Evolutionary conservation across 352 stramenopile species (phyloP).

Genomic region (Sclerospora graminicola): DNA sequence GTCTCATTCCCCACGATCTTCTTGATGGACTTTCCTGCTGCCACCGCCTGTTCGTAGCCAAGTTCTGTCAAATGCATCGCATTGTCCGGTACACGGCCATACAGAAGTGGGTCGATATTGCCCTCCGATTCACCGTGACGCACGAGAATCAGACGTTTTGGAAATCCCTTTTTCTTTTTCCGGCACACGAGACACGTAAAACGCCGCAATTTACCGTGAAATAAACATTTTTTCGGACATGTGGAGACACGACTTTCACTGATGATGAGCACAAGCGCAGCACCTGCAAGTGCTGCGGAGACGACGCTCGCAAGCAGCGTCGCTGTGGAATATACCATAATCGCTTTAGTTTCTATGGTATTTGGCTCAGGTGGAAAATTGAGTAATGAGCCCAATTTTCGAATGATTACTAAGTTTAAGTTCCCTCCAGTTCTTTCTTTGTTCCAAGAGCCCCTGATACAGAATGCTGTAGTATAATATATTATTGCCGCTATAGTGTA

Average conservation of each 20-base stretch:
- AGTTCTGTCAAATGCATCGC: constrained; percentile 76
- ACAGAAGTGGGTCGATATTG: constrained; percentile 76
- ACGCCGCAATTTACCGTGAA: constrained; percentile 14
- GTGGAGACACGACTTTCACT: constrained; percentile 5
- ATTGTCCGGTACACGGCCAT: constrained; percentile 69
- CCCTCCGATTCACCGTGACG: constrained; percentile 78
- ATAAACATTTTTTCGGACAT: constrained; percentile 8
- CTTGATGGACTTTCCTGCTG: constrained; percentile 60
- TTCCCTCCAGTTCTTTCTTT: too few species aligned
- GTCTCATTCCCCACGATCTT: constrained; percentile 65
- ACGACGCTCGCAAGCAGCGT: constrained; percentile 34
- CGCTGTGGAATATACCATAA: constrained; percentile 28
- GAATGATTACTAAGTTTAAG: too few species aligned
- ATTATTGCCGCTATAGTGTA: too few species aligned
- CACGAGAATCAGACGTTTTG: constrained; percentile 76
- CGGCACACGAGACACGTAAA: constrained; percentile 34
- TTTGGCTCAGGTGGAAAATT: too few species aligned
- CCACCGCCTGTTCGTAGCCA: constrained; percentile 65
- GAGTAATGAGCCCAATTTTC: too few species aligned
- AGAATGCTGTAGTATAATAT: too few species aligned
- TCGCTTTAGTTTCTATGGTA: too few species aligned
- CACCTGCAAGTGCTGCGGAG: constrained; percentile 31
- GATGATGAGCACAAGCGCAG: constrained; percentile 28
- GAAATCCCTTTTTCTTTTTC: constrained; percentile 34
- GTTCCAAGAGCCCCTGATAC: too few species aligned